Base-by-base conservation (phyloP, 139 green algal species). In the Desmodesmus armatus region DNA sequence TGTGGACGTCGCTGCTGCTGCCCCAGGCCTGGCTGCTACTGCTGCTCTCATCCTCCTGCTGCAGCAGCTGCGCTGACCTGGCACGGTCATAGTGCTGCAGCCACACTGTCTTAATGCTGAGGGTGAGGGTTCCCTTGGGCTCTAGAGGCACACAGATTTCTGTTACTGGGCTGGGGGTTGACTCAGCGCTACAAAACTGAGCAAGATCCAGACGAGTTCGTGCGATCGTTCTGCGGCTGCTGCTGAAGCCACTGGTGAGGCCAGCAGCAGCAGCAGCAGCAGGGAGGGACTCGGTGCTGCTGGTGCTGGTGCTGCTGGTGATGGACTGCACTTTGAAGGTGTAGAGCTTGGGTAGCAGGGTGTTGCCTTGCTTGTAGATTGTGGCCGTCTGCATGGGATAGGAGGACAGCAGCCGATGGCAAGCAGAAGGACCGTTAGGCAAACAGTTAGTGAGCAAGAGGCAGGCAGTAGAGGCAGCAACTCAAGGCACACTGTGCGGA, bases 341-440 rank as follows among this genome's bases (percentile, higher is more conserved):
- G 39, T 83, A 93, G 27, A 91, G 87, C 75, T 93, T 93, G 0
- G 69, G 66, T 70, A 84, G 60, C 1, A 93, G 67, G 1, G 78
- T 70, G 33, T 79, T 71, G 7, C 47, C 25, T 7, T 85, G 69
- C 41, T 85, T 87, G 83, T 90, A 91, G 15, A 93, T 88, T 21
- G 87, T 93, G 33, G 80, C 85, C 5, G 72, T 84, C 89, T 91
- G 82, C 55, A 80, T 27, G 33, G 13, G 70, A n/a, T 17, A n/a
- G n/a, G n/a, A n/a, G n/a, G 74, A 5, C 25, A 70, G 47, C n/a
- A 23, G 62, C 13, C 62, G 25, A 39, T 39, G 62, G 13, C 7
- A 23, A 15, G 31, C 25, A 70, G 25, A 13, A 7, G 25, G 11
- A 23, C 13, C 33, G 17, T 23, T 29, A n/a, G n/a, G n/a, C n/a